Base-by-base conservation (phyloP, 225 moss, liverwort and hornwort species). In the Lunularia cruciata region DNA sequence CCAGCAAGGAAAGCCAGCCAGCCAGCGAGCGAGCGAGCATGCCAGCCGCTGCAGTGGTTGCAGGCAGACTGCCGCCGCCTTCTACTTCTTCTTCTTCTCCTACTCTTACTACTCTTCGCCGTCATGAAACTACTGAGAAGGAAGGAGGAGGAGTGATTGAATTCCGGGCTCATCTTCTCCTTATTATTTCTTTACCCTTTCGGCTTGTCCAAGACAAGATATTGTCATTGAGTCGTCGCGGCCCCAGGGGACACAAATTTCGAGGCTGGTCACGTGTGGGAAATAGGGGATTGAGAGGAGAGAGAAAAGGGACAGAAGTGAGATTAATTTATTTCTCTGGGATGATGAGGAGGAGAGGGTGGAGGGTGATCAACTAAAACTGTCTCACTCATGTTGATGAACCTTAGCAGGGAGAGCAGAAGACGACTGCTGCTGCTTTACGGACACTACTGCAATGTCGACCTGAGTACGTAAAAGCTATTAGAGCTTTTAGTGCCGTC, bases 41-140 rank as follows among this genome's bases (percentile, higher is more conserved):
- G n/a, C n/a, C n/a, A n/a, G n/a, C n/a, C n/a, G n/a, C n/a, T n/a
- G n/a, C n/a, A n/a, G n/a, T n/a, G n/a, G n/a, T n/a, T n/a, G n/a
- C n/a, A n/a, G 53, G 51, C 51, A 51, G 51, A 51, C 51, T 57
- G 31, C 57, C 57, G 57, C 57, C 57, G 57, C 57, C 57, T 57
- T 60, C 59, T 19, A n/a, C 58, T 58, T 34, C 58, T 30, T 32
- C 23, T 52, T n/a, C n/a, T n/a, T n/a, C n/a, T n/a, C n/a, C n/a
- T n/a, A n/a, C n/a, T n/a, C n/a, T n/a, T n/a, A n/a, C n/a, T n/a
- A n/a, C n/a, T n/a, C n/a, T n/a, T n/a, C n/a, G n/a, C n/a, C n/a
- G n/a, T 52, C 23, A 57, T 51, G 51, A 51, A 51, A 51, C 51
- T 51, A 20, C 20, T n/a, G 22, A 51, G 51, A 5, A 33, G 33